Evolutionary conservation across 441 rosid genomes (phyloP), one percentile per base, ranked within the genome.

Genomic region (Macaranga tanarius): DNA sequence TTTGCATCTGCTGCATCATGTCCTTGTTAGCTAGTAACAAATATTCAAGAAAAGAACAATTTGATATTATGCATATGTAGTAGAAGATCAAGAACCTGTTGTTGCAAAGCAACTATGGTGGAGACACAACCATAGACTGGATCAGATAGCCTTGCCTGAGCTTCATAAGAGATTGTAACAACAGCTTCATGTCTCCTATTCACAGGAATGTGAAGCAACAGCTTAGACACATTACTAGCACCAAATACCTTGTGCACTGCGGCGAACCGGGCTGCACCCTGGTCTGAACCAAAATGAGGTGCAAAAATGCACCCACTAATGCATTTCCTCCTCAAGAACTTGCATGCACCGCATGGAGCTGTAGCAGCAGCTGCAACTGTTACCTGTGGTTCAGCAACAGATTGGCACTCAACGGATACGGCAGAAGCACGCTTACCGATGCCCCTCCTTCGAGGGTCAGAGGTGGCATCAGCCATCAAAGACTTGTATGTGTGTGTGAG

Each of bases 181-280:
- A 89, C 97, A 0, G 98, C 97, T 9, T 94, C 98, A 13, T 90
- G 95, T 63, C 97, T 79, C 64, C 93, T 86, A 81, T 86, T 85
- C 45, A 86, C 73, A 12, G 98, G 97, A 31, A 94, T 90, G 79
- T 90, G 98, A 51, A 84, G 73, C 80, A 94, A 79, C 28, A 92
- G 84, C 73, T 92, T 94, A 1, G 97, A 94, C 25, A 88, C 98
- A 28, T 94, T 94, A 56, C 96, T 92, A 0, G 98, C 97, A 25
- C 98, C 97, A 44, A 94, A 94, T 7, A 94, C 95, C 81, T 90
- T 92, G 82, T 94, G 98, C 15, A 94, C 97, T 0, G 97, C 98
- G 0, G 97, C 98, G 40, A 94, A 94, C 85, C 90, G 81, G 38
- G 97, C 98, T 0, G 92, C 92, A 0, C 96, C 97, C 69, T 90